These are phyloP conservation scores for Monosporascus ibericus DNA, from an alignment of 2,329 filamentous ascomycete species.

Conservation along the genomic window DNA sequence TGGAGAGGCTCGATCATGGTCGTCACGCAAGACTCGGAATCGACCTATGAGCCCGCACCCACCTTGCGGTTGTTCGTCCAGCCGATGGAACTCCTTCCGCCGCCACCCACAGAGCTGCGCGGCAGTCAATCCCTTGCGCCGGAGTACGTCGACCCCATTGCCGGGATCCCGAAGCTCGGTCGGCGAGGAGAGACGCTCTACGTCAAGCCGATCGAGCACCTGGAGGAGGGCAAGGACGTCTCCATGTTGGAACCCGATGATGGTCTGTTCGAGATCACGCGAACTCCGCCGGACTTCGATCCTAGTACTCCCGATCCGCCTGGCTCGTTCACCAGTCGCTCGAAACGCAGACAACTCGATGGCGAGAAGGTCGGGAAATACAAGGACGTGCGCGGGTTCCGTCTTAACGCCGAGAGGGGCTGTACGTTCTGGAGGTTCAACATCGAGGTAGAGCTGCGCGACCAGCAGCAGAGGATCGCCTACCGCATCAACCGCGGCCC, in stretches of 20 bases:
- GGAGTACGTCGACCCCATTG: slow-evolving; percentile 84
- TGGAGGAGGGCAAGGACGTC: slow-evolving; percentile 71
- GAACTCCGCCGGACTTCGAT: slow-evolving; percentile 44
- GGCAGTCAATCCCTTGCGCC: slow-evolving; percentile 61
- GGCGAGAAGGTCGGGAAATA: slow-evolving; percentile 78
- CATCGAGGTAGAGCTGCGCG: slow-evolving; percentile 79
- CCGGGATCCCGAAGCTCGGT: slow-evolving; percentile 79
- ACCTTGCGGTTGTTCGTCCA: slow-evolving; percentile 81
- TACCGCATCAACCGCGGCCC: slow-evolving; percentile 94
- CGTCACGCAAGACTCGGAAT: slow-evolving; percentile 78
- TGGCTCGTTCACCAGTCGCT: slow-evolving; percentile 47
- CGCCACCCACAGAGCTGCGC: slow-evolving; percentile 64
- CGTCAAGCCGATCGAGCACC: slow-evolving; percentile 80
- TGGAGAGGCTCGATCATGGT: slow-evolving; percentile 97
- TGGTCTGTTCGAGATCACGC: slow-evolving; percentile 71
- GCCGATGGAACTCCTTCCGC: slow-evolving; percentile 73
- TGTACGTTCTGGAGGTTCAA: slow-evolving; percentile 98
- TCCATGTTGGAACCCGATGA: slow-evolving; percentile 74
- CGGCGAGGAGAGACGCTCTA: slow-evolving; percentile 81
- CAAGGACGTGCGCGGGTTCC: slow-evolving; percentile 74
- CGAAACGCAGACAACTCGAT: slow-evolving; percentile 52
- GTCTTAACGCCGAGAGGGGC: slow-evolving; percentile 78
- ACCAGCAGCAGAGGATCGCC: slow-evolving; percentile 76
- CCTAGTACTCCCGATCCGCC: slow-evolving; percentile 42
- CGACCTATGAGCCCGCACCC: slow-evolving; percentile 74